These are phyloP conservation scores for Recurvomyces mirabilis DNA, from an alignment of 495 filamentous ascomycete species.

Conservation along the genomic window DNA sequence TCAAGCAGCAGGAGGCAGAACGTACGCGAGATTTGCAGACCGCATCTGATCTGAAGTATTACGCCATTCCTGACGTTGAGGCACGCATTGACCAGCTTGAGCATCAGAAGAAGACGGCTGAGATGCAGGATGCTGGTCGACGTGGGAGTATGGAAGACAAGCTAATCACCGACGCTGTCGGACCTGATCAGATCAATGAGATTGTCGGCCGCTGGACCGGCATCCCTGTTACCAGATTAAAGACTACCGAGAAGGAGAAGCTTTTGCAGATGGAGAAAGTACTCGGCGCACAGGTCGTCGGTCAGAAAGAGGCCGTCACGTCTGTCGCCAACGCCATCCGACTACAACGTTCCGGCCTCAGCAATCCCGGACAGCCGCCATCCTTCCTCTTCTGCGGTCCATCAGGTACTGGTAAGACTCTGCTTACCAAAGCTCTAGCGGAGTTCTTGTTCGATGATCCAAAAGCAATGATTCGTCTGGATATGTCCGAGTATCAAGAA, in stretches of 20 bases:
- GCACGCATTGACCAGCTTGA: constrained; percentile 67
- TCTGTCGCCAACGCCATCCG: constrained; percentile 93
- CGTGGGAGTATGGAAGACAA: constrained; percentile 45
- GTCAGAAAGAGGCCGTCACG: constrained; percentile 87
- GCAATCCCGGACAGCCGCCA: constrained; percentile 89
- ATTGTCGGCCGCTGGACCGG: constrained; percentile 94
- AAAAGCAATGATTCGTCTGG: constrained; percentile 96
- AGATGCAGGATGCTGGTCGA: constrained; percentile 57
- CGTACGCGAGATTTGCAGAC: constrained; percentile 67
- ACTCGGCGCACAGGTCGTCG: constrained; percentile 72
- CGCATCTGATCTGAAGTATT: constrained; percentile 89
- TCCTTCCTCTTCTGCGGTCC: constrained; percentile 98
- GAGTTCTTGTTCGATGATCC: constrained; percentile 98
- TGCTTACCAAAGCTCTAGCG: constrained; percentile 89
- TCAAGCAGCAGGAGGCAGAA: constrained; percentile 87
- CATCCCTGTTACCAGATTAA: constrained; percentile 86
- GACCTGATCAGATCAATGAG: constrained; percentile 97
- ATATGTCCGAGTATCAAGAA: constrained; percentile 99
- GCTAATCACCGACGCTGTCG: constrained; percentile 82
- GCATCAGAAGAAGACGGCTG: constrained; percentile 61
- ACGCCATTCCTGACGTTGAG: constrained; percentile 89
- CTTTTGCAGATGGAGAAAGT: constrained; percentile 85
- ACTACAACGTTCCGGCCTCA: constrained; percentile 82
- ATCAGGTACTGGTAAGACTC: constrained; percentile 92
- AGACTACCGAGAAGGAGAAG: constrained; percentile 95